These are phyloP conservation scores for Coriolopsis trogii DNA, from an alignment of 1,284 basidiomycete species.

Conservation along the genomic window DNA sequence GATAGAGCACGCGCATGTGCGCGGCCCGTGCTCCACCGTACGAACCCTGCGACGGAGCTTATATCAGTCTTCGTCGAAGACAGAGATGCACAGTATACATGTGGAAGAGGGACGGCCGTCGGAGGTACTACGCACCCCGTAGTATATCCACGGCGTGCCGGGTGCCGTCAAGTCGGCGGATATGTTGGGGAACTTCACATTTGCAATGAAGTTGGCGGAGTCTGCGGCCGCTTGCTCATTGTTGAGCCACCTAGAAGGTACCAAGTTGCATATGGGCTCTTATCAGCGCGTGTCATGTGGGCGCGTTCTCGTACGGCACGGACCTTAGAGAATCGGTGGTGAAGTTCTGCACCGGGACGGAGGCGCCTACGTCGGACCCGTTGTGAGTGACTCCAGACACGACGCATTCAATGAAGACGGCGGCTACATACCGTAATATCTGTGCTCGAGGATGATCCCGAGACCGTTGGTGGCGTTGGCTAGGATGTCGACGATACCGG, in stretches of 20 bases:
- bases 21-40: constrained; percentile 95
- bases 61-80: background rate
- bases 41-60: constrained; percentile 55
- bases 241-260: constrained; percentile 69
- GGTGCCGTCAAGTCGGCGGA: constrained; percentile 68
- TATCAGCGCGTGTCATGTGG: constrained; percentile 6
- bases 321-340: constrained; percentile 80
- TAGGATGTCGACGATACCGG: constrained; percentile 87
- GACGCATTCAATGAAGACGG: background rate
- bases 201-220: constrained; percentile 87
- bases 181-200: constrained; percentile 76
- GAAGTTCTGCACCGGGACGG: constrained; percentile 79
- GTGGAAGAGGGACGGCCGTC: background rate
- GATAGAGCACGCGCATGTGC: constrained; percentile 88
- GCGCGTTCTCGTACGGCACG: background rate
- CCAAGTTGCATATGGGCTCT: background rate
- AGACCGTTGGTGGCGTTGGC: constrained; percentile 83
- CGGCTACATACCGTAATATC: constrained; percentile 21
- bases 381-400: background rate
- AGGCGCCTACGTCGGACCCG: constrained; percentile 69
- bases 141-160: constrained; percentile 93
- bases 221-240: constrained; percentile 91
- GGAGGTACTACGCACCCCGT: constrained; percentile 61
- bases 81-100: background rate
- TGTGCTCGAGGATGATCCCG: constrained; percentile 87